Evolutionary conservation across 352 stramenopile genomes (phyloP), one percentile per base, ranked within the genome.

Genomic region (Pythium sukuiense): DNA sequence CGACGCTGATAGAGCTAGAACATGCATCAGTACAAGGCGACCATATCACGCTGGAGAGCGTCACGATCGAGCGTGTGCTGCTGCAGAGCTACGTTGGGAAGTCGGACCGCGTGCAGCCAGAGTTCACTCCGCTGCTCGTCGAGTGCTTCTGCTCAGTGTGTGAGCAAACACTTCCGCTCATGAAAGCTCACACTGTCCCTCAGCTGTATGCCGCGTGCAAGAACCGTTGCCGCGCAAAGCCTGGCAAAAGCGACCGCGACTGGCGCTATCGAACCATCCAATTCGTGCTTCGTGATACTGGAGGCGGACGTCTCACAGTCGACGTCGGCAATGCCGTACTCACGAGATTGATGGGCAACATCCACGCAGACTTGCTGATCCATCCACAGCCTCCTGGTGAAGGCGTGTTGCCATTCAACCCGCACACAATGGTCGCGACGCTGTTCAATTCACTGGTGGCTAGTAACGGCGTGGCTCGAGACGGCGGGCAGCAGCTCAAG

Each of bases 81-180:
- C 71, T 89, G 1, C 64, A 59, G 6, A 60, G 64, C 20, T 64
- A 73, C 45, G 49, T 85, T n/a, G 72, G 77, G 3, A 62, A 61
- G 27, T 24, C 67, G 30, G 63, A 69, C 32, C 62, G 45, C n/a
- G 50, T 88, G 0, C 27, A 74, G 7, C 49, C 80, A 8, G 67
- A 61, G 29, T 80, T 73, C 39, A 50, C 69, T 9, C 63, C 63
- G 9, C 67, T 65, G 11, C 64, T 92, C 24, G 76, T 73, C 0
- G 83, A 89, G 59, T 53, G 67, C 43, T 82, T 76, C 41, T 92
- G 83, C 53, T 70, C 65, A 30, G 62, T 72, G 9, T 92, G 83
- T 43, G 48, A 73, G 29, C 67, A 74, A 14, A 32, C 68, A n/a
- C 59, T 92, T 12, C 70, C 72, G 11, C 62, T 80, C 43, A 18